These are phyloP conservation scores for Candida labiduridarum DNA, from an alignment of 1,139 yeast genomes.

Conservation along the genomic window DNA sequence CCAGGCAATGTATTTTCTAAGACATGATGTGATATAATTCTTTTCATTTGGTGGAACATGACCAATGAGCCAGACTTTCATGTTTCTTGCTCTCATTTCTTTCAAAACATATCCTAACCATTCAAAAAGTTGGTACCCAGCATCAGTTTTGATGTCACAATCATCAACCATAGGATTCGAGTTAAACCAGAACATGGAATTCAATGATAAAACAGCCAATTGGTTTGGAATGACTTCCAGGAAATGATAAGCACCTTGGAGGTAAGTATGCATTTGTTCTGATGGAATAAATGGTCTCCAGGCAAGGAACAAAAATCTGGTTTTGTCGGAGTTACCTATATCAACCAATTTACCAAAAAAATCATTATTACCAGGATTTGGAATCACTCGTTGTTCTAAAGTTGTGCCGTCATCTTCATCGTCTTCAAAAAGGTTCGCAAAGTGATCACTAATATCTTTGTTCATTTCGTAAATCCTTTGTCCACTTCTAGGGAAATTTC, in stretches of 20 bases:
- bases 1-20: conserved; percentile 76
- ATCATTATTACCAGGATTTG: conserved; percentile 76
- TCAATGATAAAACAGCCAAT: conserved; percentile 75
- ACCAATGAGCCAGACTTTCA: conserved; percentile 86
- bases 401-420: conserved; percentile 33
- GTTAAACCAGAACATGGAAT: conserved; percentile 74
- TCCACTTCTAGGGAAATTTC: conserved; percentile 72
- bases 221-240: conserved; percentile 76
- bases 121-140: conserved; percentile 73
- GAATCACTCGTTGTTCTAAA: conserved; percentile 49
- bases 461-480: conserved; percentile 70
- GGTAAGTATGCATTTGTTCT: conserved; percentile 73
- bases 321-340: conserved; percentile 83
- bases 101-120: conserved; percentile 79
- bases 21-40: conserved; percentile 72
- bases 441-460: conserved; percentile 58
- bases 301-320: conserved; percentile 70
- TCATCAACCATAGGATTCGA: conserved; percentile 82
- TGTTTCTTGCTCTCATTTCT: conserved; percentile 70
- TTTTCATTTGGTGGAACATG: conserved; percentile 88
- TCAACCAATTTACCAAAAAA: conserved; percentile 65
- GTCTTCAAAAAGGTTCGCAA: conserved; percentile 40
- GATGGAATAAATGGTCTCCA: conserved; percentile 80
- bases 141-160: conserved; percentile 70
- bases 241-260: conserved; percentile 73